Percentiles rank a stretch among this genome's conserved stretches.
These are phyloP conservation scores for Chenopodium formosanum DNA, from an alignment of 148 eudicot genomes.

Conservation along the genomic window DNA sequence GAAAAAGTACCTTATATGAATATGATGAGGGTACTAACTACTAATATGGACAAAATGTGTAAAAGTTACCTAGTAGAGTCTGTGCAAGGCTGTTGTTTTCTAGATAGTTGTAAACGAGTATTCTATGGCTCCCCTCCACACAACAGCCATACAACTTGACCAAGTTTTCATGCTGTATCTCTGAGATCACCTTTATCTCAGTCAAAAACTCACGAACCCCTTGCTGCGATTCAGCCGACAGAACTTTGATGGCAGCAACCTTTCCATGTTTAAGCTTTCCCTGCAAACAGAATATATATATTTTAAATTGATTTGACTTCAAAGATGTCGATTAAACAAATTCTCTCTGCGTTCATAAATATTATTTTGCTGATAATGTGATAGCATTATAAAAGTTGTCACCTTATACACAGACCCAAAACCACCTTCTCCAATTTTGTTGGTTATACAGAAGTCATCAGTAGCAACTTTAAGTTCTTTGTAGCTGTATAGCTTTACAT, in stretches of 20 bases:
- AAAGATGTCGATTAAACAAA: neutral
- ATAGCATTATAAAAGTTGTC: neutral
- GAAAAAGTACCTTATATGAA: neutral
- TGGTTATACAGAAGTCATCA: slow-evolving; percentile 32
- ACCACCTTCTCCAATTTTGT: slow-evolving; percentile 62
- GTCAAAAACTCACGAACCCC: slow-evolving; percentile 53
- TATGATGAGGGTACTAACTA: neutral
- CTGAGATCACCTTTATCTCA: slow-evolving; percentile 44
- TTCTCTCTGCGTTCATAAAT: neutral
- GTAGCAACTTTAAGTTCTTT: slow-evolving; percentile 46
- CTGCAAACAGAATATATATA: slow-evolving; percentile 21
- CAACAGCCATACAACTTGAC: slow-evolving; percentile 54
- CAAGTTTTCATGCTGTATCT: slow-evolving; percentile 44
- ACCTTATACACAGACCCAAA: slow-evolving; percentile 59
- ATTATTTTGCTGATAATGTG: neutral
- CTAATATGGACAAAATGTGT: slow-evolving; percentile 7
- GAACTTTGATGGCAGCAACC: slow-evolving; percentile 50
- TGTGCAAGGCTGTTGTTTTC: slow-evolving; percentile 51
- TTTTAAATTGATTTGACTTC: too few species aligned
- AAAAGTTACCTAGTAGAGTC: slow-evolving; percentile 43
- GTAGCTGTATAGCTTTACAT: slow-evolving; percentile 42
- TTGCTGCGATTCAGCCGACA: slow-evolving; percentile 50
- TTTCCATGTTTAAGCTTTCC: slow-evolving; percentile 50
- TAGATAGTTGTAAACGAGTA: slow-evolving; percentile 50
- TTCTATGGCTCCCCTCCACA: slow-evolving; percentile 46